Base-by-base conservation (phyloP, 495 filamentous ascomycete genomes). In the Evansstolkia leycettana region DNA sequence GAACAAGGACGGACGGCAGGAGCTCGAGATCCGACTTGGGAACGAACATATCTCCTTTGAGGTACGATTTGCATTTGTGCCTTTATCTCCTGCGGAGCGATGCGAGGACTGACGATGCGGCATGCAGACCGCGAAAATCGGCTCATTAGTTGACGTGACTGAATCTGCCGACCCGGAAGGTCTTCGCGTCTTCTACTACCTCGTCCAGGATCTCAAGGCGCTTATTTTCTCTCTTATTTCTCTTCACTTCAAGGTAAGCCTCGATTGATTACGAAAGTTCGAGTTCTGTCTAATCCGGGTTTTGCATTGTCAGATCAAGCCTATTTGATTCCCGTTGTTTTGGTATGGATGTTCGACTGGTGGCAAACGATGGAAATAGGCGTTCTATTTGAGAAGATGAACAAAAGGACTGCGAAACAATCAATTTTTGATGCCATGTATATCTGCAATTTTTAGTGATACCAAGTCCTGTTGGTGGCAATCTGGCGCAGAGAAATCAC, bases 41-140 rank as follows among this genome's bases (percentile, higher is more conserved):
- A 90, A 80, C 47, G 92, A 99, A 30, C 92, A 99, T 52, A 96
- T 96, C 45, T 94, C 87, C 1, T 99, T 99, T 43, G 92, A 99
- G 78, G 87, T 89, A 45, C 30, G 51, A 36, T 17, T 7, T 28
- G 31, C 14, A 15, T 7, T 0, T 26, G n/a, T 37, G 36, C 12
- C 7, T 10, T 8, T 3, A 11, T 38, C 9, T 5, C 20, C 9
- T 23, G 20, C 4, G 20, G 20, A 23, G 4, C n/a, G n/a, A n/a
- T 23, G 20, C 20, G 20, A 9, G 9, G 5, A 23, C 20, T 23
- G 20, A 23, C 20, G 5, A 9, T 23, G 9, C 9, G 20, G 9
- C 9, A 9, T 23, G 20, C 47, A 95, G 88, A 99, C 92, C 11
- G 92, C 92, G 15, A 99, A 99, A 60, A 96, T 99, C 46, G 92